Base-by-base conservation (phyloP, 805 yeast species). In the Maudiozyma bulderi region DNA sequence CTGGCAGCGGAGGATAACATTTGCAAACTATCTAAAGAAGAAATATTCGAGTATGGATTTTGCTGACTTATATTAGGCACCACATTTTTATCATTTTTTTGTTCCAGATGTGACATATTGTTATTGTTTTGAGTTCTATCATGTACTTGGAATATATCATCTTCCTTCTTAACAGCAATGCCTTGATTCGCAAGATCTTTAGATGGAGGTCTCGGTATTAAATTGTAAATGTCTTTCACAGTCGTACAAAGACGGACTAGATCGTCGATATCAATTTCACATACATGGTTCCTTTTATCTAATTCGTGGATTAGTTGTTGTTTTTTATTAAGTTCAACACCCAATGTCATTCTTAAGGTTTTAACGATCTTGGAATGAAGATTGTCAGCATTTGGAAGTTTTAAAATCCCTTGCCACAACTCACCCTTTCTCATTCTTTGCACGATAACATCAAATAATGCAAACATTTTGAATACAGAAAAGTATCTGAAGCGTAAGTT, bases 381-480 rank as follows among this genome's bases (percentile, higher is more conserved):
- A 15, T 57, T 54, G 20, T 50, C 49, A 6, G 49, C 49, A 28
- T 60, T 54, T 20, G 54, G 49, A 37, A 61, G 43, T 43, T 53
- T 50, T 28, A 51, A 47, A 34, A 61, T 54, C 11, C 54, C 54
- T n/a, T 48, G 46, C 57, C 61, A 53, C 30, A 63, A 42, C 38
- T 64, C 64, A 34, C 61, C 62, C 34, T 61, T 61, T 46, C 54
- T 60, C 48, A 64, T 51, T 35, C 62, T 55, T 41, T 59, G 60
- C 9, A 64, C 45, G 10, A 64, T 54, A 11, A 60, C 62, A 50
- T 64, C 68, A 45, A 55, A 60, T 26, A 61, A 52, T 3, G 65
- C 59, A 32, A 61, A 49, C 56, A 63, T 54, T 41, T 64, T 62
- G 47, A 64, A 63, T 9, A 60, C 61, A 4, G 68, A 61, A 50